phyloP scores from a whole-genome alignment of 305 asterid species.

The Euphrasia arctica region DNA sequence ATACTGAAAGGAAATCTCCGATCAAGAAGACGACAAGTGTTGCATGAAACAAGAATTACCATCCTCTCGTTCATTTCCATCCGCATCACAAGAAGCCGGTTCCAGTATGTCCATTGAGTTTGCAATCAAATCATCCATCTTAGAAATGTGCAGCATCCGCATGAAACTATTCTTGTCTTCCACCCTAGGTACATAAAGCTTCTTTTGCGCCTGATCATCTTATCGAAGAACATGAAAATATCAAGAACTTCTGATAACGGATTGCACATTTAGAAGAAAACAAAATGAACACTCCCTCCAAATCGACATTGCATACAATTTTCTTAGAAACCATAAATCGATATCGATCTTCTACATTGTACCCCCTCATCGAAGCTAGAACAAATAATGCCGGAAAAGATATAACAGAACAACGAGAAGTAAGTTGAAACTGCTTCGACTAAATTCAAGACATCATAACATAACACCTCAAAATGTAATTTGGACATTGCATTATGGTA shows the following conservation, averaged over 20 bases:
- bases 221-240: constrained; percentile 30
- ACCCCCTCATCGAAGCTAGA: neutral
- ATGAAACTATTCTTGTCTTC: constrained; percentile 92
- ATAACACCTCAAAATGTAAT: neutral
- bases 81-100: constrained; percentile 65
- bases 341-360: neutral
- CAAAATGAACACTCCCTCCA: no score
- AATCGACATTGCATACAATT: neutral
- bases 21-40: constrained; percentile 12
- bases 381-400: neutral
- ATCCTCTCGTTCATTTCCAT: constrained; percentile 83
- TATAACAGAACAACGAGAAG: neutral
- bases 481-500: neutral
- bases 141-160: constrained; percentile 85
- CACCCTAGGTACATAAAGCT: constrained; percentile 89
- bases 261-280: no score
- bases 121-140: constrained; percentile 74
- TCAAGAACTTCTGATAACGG: constrained; percentile 15
- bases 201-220: constrained; percentile 61
- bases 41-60: constrained; percentile 42
- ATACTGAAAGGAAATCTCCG: neutral
- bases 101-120: constrained; percentile 92
- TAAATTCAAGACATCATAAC: constrained; percentile 4
- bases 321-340: neutral
- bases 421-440: constrained; percentile 6